Evolutionary conservation across 345 rosid genomes (phyloP).

Genomic region (Combretum micranthum): DNA sequence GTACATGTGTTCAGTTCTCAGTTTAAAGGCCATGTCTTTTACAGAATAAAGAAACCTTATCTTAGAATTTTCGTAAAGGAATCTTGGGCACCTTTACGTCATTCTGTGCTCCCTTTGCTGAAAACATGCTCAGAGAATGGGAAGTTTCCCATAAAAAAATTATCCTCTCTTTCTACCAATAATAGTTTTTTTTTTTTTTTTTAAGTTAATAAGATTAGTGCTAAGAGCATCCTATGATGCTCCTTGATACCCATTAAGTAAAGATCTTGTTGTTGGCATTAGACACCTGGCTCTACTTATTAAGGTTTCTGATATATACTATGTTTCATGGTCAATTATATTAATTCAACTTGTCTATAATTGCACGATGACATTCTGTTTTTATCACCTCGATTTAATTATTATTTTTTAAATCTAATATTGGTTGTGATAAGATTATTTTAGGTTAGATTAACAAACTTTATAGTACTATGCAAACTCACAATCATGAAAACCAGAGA

Average conservation of each 20-base stretch:
- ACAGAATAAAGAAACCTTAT: no score
- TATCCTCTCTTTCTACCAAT: not conserved
- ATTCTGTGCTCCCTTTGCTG: constrained; percentile 27
- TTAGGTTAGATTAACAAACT: no score
- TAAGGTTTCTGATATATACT: not conserved
- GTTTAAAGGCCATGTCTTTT: no score
- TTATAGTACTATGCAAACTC: no score
- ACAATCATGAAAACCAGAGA: no score
- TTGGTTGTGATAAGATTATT: no score
- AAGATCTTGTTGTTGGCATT: constrained; percentile 17
- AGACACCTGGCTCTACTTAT: constrained; percentile 9
- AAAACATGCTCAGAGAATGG: constrained; percentile 43
- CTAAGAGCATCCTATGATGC: constrained; percentile 5
- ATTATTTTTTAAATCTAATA: no score
- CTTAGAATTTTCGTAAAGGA: constrained; percentile 12
- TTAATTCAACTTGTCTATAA: no score
- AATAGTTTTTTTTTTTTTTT: not conserved
- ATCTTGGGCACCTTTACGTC: constrained; percentile 38
- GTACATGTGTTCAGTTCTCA: no score
- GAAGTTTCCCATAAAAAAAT: constrained; percentile 14
- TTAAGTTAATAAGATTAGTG: constrained; percentile 1
- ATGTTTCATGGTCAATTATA: not conserved
- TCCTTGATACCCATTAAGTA: constrained; percentile 11
- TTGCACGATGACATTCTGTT: no score
- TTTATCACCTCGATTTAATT: no score